Evolutionary conservation across 2,329 filamentous ascomycete genomes (phyloP).

Genomic region (Trichoderma polysporum): DNA sequence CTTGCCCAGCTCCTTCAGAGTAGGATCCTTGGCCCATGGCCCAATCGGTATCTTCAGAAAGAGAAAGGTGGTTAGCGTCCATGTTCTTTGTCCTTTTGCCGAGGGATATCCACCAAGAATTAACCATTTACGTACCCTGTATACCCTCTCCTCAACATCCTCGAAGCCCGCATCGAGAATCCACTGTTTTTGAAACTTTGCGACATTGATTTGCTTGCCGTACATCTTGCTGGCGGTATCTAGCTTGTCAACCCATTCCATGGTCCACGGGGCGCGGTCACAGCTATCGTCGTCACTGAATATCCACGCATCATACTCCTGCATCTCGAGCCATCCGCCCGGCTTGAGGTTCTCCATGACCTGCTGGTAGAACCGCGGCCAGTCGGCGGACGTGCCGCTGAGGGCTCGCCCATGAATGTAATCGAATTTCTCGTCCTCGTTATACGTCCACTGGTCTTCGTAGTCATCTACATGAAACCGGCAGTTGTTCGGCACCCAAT

Average conservation of each 20-base stretch:
- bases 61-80: background rate
- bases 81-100: background rate
- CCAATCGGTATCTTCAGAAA: constrained; percentile 38
- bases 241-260: constrained; percentile 40
- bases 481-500: constrained; percentile 60
- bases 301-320: constrained; percentile 41
- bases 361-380: constrained; percentile 34
- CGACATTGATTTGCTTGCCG: constrained; percentile 42
- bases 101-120: background rate
- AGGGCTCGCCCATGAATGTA: constrained; percentile 38
- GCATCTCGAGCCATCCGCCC: constrained; percentile 40
- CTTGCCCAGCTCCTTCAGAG: constrained; percentile 38
- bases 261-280: constrained; percentile 39
- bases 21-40: constrained; percentile 39
- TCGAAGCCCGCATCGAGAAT: constrained; percentile 41
- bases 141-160: constrained; percentile 34
- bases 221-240: constrained; percentile 37
- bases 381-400: constrained; percentile 36
- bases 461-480: constrained; percentile 66
- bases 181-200: constrained; percentile 38
- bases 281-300: constrained; percentile 41
- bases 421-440: constrained; percentile 39
- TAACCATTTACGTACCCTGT: constrained; percentile 26
- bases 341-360: constrained; percentile 34
- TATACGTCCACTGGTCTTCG: constrained; percentile 49